These are phyloP conservation scores for Neurospora intermedia DNA, from an alignment of 495 filamentous ascomycete genomes.

Conservation along the genomic window DNA sequence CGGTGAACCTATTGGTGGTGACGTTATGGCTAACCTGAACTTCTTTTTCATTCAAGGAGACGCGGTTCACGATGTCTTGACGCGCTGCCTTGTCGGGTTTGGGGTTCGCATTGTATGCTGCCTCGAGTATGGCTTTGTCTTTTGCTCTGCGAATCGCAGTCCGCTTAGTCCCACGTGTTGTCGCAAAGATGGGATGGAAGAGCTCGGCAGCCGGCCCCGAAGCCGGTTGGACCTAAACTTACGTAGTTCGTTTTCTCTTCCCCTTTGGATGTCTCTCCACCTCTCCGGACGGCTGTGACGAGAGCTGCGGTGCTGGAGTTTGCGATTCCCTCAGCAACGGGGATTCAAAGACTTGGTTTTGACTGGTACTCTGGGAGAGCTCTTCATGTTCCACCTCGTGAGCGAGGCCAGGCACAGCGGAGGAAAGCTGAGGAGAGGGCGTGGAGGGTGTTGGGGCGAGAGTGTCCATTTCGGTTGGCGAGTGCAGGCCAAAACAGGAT, in stretches of 20 bases:
- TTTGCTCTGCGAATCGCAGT: constrained; percentile 46
- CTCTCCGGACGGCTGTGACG: constrained; percentile 4
- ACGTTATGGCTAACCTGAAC: constrained; percentile 63
- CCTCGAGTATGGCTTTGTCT: constrained; percentile 84
- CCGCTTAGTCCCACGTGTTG: constrained; percentile 9
- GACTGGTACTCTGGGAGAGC: not conserved
- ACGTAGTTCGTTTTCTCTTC: constrained; percentile 47
- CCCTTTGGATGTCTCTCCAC: constrained; percentile 33
- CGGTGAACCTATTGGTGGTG: not conserved
- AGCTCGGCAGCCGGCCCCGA: not conserved
- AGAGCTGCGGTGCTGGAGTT: not conserved
- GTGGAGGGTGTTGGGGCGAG: not conserved
- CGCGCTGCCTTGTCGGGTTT: constrained; percentile 91
- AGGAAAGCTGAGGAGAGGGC: not conserved
- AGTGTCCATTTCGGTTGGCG: not conserved
- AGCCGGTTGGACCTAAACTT: constrained; percentile 13
- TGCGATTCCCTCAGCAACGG: not conserved
- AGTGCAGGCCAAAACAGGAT: not conserved
- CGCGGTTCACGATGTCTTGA: constrained; percentile 69
- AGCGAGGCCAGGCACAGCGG: not conserved
- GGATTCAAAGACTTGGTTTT: not conserved
- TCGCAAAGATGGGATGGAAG: not conserved
- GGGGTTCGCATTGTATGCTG: constrained; percentile 72
- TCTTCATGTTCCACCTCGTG: not conserved
- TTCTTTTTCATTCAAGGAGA: constrained; percentile 91